These are phyloP conservation scores for Botrytis medusae DNA, from an alignment of 2,329 filamentous ascomycete species.

Conservation along the genomic window DNA sequence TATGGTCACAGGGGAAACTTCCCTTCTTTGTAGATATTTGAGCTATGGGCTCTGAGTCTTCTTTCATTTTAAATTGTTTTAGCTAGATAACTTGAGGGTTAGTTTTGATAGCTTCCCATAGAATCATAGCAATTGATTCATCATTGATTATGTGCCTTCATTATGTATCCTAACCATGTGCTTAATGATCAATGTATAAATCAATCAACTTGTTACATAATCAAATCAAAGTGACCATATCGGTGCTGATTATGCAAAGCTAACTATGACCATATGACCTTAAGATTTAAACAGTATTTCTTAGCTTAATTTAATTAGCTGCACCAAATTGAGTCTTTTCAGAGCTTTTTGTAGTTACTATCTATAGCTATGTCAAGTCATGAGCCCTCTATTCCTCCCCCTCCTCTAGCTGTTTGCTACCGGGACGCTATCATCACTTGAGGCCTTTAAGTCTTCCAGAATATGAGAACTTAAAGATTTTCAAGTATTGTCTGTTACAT, in stretches of 20 bases:
- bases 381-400: too few species aligned
- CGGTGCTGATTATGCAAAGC: rapidly evolving
- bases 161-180: neutral
- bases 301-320: rapidly evolving
- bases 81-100: too few species aligned
- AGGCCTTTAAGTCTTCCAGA: too few species aligned
- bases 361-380: too few species aligned
- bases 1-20: neutral
- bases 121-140: neutral
- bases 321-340: too few species aligned
- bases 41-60: neutral
- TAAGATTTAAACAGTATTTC: rapidly evolving
- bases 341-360: too few species aligned
- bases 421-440: too few species aligned
- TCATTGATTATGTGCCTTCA: neutral
- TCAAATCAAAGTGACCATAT: neutral
- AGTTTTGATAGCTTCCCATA: rapidly evolving
- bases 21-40: neutral
- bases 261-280: neutral
- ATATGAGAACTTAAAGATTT: too few species aligned
- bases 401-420: too few species aligned
- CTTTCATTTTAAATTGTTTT: neutral
- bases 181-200: neutral
- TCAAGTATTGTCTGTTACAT: too few species aligned
- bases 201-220: neutral